Evolutionary conservation across 2,329 filamentous ascomycete species (phyloP).

Genomic region (Dothideomycetes sp.): DNA sequence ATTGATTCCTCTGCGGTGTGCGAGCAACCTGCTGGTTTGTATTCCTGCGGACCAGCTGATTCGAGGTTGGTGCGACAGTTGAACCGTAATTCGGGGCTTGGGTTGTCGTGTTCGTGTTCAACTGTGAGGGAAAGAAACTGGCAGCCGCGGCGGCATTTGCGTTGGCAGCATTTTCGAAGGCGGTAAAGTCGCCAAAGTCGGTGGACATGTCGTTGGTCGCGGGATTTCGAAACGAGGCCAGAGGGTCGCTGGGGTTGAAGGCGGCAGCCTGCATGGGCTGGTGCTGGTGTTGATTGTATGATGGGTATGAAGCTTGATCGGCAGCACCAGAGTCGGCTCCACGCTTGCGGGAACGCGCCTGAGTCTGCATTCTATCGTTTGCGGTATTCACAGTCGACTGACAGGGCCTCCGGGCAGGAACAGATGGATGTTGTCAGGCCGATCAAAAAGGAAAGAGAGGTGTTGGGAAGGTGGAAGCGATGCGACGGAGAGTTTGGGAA

Average conservation of each 20-base stretch:
- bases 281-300: too few relatives aligned
- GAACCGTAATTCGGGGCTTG: constrained; percentile 19
- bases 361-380: constrained; percentile 13
- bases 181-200: constrained; percentile 27
- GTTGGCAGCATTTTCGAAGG: constrained; percentile 28
- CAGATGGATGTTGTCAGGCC: constrained; percentile 4
- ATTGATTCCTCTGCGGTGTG: constrained; percentile 28
- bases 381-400: too few relatives aligned
- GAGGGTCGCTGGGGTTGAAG: constrained; percentile 18
- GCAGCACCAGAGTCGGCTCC: constrained; percentile 48
- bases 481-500: not conserved
- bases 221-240: constrained; percentile 43
- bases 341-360: constrained; percentile 50
- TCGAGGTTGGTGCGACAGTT: constrained; percentile 24
- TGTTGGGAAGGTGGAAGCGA: constrained; percentile 8
- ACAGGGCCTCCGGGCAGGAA: not conserved
- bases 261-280: constrained; percentile 16
- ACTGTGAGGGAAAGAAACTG: constrained; percentile 22
- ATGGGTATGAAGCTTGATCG: constrained; percentile 48
- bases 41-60: constrained; percentile 38
- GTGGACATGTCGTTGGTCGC: constrained; percentile 31
- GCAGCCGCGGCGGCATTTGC: constrained; percentile 30
- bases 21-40: constrained; percentile 39
- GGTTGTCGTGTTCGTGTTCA: constrained; percentile 21
- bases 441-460: not conserved